A percentile compares a stretch with the other conserved stretches of the same genome.
Evolutionary conservation across 129 eudicot species (phyloP).

Genomic region (Artemisia argyi): DNA sequence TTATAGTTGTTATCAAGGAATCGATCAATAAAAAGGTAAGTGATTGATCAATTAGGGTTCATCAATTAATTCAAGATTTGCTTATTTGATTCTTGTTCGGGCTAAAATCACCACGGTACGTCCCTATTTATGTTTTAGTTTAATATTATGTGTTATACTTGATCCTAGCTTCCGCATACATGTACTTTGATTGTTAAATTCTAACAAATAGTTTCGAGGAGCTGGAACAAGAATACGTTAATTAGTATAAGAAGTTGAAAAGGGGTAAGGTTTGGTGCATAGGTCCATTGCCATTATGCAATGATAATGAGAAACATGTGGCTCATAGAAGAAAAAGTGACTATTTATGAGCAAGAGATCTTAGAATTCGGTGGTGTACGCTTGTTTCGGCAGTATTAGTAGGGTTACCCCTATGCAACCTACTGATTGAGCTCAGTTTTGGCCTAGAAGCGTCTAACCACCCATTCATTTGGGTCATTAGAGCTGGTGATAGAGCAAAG

Average conservation of each 20-base stretch:
- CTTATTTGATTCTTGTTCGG: too few relatives aligned
- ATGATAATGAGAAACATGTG: constrained; percentile 24
- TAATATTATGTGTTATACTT: too few relatives aligned
- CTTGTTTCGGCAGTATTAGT: constrained; percentile 45
- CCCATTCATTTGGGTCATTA: constrained; percentile 46
- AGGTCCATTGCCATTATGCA: constrained; percentile 48
- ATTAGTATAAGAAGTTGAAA: constrained; percentile 32
- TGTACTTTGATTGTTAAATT: too few relatives aligned
- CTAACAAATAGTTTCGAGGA: constrained; percentile 56
- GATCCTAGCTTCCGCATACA: too few relatives aligned
- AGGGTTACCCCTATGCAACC: constrained; percentile 25
- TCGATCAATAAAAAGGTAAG: too few relatives aligned
- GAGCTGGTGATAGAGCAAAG: constrained; percentile 25
- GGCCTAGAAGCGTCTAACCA: constrained; percentile 35
- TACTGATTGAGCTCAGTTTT: constrained; percentile 44
- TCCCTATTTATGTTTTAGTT: too few relatives aligned
- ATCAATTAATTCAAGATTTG: too few relatives aligned
- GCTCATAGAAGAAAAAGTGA: constrained; percentile 36
- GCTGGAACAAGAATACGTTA: constrained; percentile 43
- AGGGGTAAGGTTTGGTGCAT: constrained; percentile 40
- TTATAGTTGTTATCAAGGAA: too few relatives aligned
- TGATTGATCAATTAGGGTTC: too few relatives aligned
- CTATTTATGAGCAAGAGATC: constrained; percentile 21
- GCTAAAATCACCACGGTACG: too few relatives aligned
- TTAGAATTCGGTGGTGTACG: constrained; percentile 40